phyloP scores from a whole-genome alignment of 345 rosid species.

The Limnanthes douglasii region DNA sequence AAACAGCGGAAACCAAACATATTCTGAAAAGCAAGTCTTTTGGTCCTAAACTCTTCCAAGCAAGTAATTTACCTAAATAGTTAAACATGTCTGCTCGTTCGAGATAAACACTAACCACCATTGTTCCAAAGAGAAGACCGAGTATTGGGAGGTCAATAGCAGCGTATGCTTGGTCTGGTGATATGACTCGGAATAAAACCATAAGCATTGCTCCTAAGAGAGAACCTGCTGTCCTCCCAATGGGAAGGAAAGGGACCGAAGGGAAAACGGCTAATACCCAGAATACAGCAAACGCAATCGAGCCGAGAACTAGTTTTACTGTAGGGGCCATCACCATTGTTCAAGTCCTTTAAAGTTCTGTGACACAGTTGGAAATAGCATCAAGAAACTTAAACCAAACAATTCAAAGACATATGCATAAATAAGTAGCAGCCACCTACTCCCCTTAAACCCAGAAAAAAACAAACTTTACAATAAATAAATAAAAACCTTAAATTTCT shows the following conservation, averaged over 20 bases:
- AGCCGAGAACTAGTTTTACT: constrained; percentile 41
- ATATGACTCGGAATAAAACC: constrained; percentile 58
- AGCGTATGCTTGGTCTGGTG: constrained; percentile 64
- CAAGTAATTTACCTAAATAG: constrained; percentile 52
- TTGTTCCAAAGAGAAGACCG: constrained; percentile 80
- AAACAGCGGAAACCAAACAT: constrained; percentile 55
- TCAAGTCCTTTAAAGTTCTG: too few species aligned
- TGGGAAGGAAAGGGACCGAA: constrained; percentile 55
- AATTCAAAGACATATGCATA: too few species aligned
- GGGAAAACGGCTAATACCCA: constrained; percentile 87
- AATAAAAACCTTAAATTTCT: too few species aligned
- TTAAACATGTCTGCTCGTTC: constrained; percentile 74
- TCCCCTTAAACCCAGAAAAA: too few species aligned
- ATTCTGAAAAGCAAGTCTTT: constrained; percentile 58
- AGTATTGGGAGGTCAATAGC: constrained; percentile 77
- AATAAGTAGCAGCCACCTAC: too few species aligned
- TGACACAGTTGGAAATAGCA: too few species aligned
- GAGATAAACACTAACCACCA: constrained; percentile 76
- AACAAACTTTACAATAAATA: too few species aligned
- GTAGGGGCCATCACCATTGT: constrained; percentile 49
- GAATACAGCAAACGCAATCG: constrained; percentile 52
- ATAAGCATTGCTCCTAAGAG: constrained; percentile 74
- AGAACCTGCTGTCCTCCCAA: constrained; percentile 89
- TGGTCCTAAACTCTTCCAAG: constrained; percentile 62
- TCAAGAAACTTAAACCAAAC: too few species aligned